Base-by-base conservation (phyloP, 2,329 filamentous ascomycete species). In the Colletotrichum sublineola region DNA sequence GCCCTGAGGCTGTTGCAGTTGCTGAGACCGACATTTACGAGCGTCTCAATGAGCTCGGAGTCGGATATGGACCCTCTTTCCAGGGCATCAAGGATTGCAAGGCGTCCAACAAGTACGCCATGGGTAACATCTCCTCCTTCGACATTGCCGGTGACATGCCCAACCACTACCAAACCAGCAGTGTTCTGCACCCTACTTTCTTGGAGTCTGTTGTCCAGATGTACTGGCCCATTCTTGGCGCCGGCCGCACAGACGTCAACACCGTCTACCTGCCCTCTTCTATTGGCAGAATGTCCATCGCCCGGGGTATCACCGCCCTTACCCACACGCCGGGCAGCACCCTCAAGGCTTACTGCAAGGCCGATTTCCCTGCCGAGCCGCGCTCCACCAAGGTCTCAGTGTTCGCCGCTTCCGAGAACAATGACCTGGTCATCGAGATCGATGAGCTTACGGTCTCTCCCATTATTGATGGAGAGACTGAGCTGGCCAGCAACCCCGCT, bases 41-140 rank as follows among this genome's bases (percentile, higher is more conserved):
- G 2, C 75, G 78, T 18, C 81, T 90, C 11, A 76, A 81, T 1
- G 80, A 84, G 6, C 77, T 85, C 24, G 87, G 87, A 0, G 85
- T 87, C 0, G 78, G 80, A 1, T 89, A 89, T 73, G 88, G 87
- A 0, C 78, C 83, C 1, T 82, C 82, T 0, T 90, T 90, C 79
- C 86, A 87, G 76, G 84, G 86, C 4, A 75, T 90, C 12, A 79
- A 80, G 55, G 83, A 85, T 66, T 86, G 84, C 75, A 81, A 80
- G 31, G 83, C 85, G 14, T 67, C 71, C 36, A 52, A 57, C 63
- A 71, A 60, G 57, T 71, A 63, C 67, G 64, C 75, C 5, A 55
- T 67, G 48, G 74, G 74, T 5, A 72, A 18, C 29, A 71, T 76
- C 20, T 29, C 67, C 2, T 50, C 71, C 4, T 55, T 66, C 3